Base-by-base conservation (phyloP, 2,329 filamentous ascomycete genomes). In the Intubia oerlemansii region DNA sequence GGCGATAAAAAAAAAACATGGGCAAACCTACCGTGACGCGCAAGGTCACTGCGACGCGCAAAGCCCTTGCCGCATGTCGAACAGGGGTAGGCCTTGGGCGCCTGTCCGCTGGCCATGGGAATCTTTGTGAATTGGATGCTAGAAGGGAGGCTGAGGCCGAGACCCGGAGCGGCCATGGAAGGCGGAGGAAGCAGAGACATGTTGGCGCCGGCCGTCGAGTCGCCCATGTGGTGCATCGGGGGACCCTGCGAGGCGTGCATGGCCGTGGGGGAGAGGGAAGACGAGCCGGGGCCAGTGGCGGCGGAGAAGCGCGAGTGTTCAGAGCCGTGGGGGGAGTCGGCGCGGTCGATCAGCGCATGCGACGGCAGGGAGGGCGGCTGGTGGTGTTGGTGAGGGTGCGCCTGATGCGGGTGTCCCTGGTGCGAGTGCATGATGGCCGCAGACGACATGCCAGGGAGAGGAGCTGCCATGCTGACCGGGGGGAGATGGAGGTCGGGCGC, bases 1-100 rank as follows among this genome's bases (percentile, higher is more conserved):
- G n/a, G n/a, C n/a, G n/a, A 14, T 10, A 9, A 17, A 18, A 11
- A 12, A 13, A 30, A 23, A 20, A 24, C 30, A 28, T 32, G 25
- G 22, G 27, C 24, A 15, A 19, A 52, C 75, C 50, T 67, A 93
- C 85, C 85, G 53, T 98, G 88, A 43, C 88, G 69, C 37, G 84
- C 81, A 29, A 95, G 67, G 54, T 98, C 88, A 52, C 85, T 95
- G 39, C 88, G 66, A 43, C 88, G 63, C 29, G 88, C 88, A 48
- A 98, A 98, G 15, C 76, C 77, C 52, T 95, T 95, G 33, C 65
- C 66, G 49, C 88, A 98, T 4, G 77, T 85, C 38, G 71, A 77
- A 54, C 88, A 98, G 14, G 81, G 74, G 45, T 88, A 93, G 2
- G 79, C 72, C 53, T 93, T 67, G 12, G 34, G 32, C 7, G 34